These are phyloP conservation scores for Flagelloscypha sp. DNA, from an alignment of 768 basidiomycete species.

Conservation along the genomic window DNA sequence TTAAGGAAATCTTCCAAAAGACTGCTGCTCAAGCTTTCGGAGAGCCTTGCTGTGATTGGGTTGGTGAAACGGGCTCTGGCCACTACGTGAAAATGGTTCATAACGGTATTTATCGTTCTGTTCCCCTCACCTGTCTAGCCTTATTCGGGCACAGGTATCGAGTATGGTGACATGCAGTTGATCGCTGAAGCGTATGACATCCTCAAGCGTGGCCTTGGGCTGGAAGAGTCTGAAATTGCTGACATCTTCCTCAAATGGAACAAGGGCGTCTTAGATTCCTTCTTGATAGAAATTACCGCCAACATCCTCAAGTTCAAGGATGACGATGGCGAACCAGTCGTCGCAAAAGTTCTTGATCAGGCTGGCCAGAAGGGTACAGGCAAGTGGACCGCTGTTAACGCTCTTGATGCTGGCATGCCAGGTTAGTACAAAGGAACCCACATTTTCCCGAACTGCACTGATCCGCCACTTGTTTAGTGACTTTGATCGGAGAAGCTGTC, in stretches of 20 bases:
- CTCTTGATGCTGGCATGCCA: conserved; percentile 84
- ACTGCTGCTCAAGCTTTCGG: conserved; percentile 91
- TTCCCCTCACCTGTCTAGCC: conserved; percentile 2
- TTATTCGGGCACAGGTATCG: conserved; percentile 63
- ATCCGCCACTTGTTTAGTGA: conserved; percentile 47
- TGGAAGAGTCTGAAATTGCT: conserved; percentile 83
- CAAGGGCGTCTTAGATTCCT: conserved; percentile 98
- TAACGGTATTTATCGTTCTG: conserved; percentile 51
- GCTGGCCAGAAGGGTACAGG: conserved; percentile 99
- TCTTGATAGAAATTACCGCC: conserved; percentile 96
- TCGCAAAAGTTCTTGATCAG: conserved; percentile 89
- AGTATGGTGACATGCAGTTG: conserved; percentile 99
- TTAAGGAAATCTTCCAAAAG: conserved; percentile 99
- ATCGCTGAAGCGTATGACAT: conserved; percentile 99
- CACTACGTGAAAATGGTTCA: conserved; percentile 99
- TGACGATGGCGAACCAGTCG: conserved; percentile 84
- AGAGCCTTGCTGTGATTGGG: conserved; percentile 99
- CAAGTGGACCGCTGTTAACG: conserved; percentile 98
- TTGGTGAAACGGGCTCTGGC: conserved; percentile 89
- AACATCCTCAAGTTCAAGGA: conserved; percentile 98
- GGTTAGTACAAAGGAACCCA: conserved; percentile 37
- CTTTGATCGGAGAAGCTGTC: conserved; percentile 98
- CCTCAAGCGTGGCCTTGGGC: conserved; percentile 90
- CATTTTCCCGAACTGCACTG: conserved; percentile 6
- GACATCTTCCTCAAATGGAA: conserved; percentile 95